Base-by-base conservation (phyloP, 345 rosid genomes). In the Sonneratia caseolaris region DNA sequence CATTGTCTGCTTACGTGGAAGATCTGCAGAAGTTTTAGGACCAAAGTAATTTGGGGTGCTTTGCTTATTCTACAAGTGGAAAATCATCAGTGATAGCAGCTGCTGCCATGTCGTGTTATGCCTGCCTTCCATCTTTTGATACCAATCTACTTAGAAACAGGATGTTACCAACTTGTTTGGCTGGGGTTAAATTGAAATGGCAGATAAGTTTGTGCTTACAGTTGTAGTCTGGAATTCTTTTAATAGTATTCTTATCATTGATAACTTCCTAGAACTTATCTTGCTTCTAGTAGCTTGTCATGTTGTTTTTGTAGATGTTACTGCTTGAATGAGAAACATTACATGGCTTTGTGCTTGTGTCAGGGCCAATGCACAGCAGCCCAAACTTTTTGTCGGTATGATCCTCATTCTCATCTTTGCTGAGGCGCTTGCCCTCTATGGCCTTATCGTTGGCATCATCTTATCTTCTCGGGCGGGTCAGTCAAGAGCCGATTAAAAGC, bases 351-450 rank as follows among this genome's bases (percentile, higher is more conserved):
- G 13, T 57, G 32, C 38, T 11, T 68, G 16, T 45, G 3, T 45
- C 85, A 93, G 97, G 79, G 98, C 98, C 64, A 93, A 93, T 74
- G 98, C 98, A 4, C 98, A 91, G 68, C 97, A 93, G 51, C 97
- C 98, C 0, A 93, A 93, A 78, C 88, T 89, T 79, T 93, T 93
- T 37, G 97, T 93, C 72, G 98, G 98, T 55, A 93, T 93, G 97
- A 93, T 93, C 82, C 87, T 91, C 75, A 93, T 93, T 77, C 97
- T 90, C 73, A 92, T 92, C 77, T 93, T 93, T 37, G 98, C 97
- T 1, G 98, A 93, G 82, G 98, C 98, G 0, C 88, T 93, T 82
- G 98, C 98, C 14, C 82, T 93, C 18, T 91, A 91, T 37, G 98
- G 98, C 45, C 88, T 93, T 43, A 93, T 93, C 37, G 96, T 91